Evolutionary conservation across 129 eudicot genomes (phyloP), one percentile per base, ranked within the genome.

Genomic region (Flaveria sonorensis): DNA sequence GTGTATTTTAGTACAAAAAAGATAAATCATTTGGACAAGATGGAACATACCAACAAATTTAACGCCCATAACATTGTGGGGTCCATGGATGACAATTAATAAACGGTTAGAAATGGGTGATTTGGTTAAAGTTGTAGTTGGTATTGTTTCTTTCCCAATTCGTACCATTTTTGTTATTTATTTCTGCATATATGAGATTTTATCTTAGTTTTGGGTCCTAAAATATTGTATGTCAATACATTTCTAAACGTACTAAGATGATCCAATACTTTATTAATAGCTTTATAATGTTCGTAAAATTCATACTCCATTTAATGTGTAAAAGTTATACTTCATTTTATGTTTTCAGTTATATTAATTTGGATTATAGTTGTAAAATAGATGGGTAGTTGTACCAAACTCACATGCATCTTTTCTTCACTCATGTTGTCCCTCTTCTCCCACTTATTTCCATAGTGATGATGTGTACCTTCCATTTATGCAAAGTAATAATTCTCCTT

Each of bases 31-130:
- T 30, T 30, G 5, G 36, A 30, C 36, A 30, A 30, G 36, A 30
- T 30, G 36, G 36, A 30, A 4, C 36, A 30, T 30, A 5, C 36
- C 28, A 56, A 56, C 63, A 56, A 20, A 56, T 19, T 26, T 56
- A 56, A 56, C 5, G 63, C 30, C 32, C 11, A 57, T 57, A 57
- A 57, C 14, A 57, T 23, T 57, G 60, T 53, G 30, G 32, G 63
- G 64, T 21, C 64, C 64, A 57, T 57, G 64, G 32, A 57, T 57
- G 64, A 57, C 64, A 20, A 57, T 0, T 28, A 57, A 57, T 20
- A 53, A n/a, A 57, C 64, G 64, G 64, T 57, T 57, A 57, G 64
- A 57, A 57, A 57, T 57, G 64, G 28, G 15, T 57, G 64, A 20
- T 57, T 57, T 20, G 28, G 64, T 20, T 57, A 10, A 57, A 57